A percentile compares a stretch with the other conserved stretches of the same genome.
Conservation (phyloP, 345 rosid species). For the Kernera saxatilis region DNA sequence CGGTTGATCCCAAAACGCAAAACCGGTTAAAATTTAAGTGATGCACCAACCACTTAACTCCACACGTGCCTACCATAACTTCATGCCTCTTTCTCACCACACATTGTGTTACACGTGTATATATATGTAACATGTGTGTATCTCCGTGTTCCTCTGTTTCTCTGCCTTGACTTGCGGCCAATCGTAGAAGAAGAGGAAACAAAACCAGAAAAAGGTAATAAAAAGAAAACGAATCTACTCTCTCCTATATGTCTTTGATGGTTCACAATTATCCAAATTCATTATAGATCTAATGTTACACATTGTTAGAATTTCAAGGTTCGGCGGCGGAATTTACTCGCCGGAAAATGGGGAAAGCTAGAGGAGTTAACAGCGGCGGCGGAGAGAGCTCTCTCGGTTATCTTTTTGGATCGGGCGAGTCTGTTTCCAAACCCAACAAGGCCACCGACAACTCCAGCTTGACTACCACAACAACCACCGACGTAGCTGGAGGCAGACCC, state of each 20-base stretch:
- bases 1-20: not conserved
- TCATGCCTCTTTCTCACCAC: slow-evolving; percentile 1
- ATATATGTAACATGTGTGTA: not conserved
- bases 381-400: slow-evolving; percentile 93
- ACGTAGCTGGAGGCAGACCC: slow-evolving; percentile 50
- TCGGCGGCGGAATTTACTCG: slow-evolving; percentile 2
- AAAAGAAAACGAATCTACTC: not conserved
- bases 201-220: not conserved
- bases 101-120: slow-evolving; percentile 21
- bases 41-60: not conserved
- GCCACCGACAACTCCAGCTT: slow-evolving; percentile 16
- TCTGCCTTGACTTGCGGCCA: slow-evolving; percentile 17
- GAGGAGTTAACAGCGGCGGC: slow-evolving; percentile 79
- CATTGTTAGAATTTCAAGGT: slow-evolving; percentile 5
- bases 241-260: not conserved
- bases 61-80: slow-evolving; percentile 26
- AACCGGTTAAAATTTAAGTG: not conserved
- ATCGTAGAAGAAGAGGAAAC: slow-evolving; percentile 11
- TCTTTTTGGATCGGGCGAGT: slow-evolving; percentile 68
- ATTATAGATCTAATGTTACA: not conserved
- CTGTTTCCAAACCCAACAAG: slow-evolving; percentile 41
- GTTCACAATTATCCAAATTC: not conserved
- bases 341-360: slow-evolving; percentile 53
- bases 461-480: slow-evolving; percentile 28
- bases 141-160: slow-evolving; percentile 25